Evolutionary conservation across 2,329 filamentous ascomycete species (phyloP), one percentile per base, ranked within the genome.

Genomic region (Aspergillus uvarum): DNA sequence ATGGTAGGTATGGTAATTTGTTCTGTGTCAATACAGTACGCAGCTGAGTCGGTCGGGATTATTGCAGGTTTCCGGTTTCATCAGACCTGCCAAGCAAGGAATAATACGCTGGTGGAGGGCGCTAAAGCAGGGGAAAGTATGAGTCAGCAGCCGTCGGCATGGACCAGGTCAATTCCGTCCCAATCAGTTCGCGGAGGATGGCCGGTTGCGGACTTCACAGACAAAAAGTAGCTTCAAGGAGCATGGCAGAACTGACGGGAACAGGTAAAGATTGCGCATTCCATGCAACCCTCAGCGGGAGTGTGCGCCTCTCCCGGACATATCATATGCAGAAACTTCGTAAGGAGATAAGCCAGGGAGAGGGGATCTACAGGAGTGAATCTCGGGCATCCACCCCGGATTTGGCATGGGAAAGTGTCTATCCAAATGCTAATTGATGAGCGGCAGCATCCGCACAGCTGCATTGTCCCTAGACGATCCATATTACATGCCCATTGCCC

Each of bases 21-120:
- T 16, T 16, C 14, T 35, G 26, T 2, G 26, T 35, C 10, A 12
- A 16, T 12, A 16, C 14, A 35, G 11, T 35, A 12, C 35, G 32
- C 29, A 47, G 42, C n/a, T 56, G 55, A 52, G 56, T 51, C 58
- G 51, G 47, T 56, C 57, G 56, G 42, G 29, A 24, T 67, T 60
- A 24, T 67, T 60, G 58, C 62, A 61, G 31, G 57, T 54, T 65
- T 65, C 63, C 65, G 65, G 65, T 67, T 65, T 68, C 66, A 67
- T 60, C 58, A 63, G 54, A 51, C 19, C 44, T 55, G 54, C 61
- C 51, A 62, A 57, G 38, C 38, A 44, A 19, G 14, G 38, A 44
- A 44, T 54, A 61, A 60, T 16, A 57, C 58, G 22, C 59, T 54
- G 48, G 38, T 56, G 44, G 32, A 19, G 24, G 44, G 29, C 62